Conservation (phyloP, 78 protist genomes). For the Dictyostelium firmibasis region DNA sequence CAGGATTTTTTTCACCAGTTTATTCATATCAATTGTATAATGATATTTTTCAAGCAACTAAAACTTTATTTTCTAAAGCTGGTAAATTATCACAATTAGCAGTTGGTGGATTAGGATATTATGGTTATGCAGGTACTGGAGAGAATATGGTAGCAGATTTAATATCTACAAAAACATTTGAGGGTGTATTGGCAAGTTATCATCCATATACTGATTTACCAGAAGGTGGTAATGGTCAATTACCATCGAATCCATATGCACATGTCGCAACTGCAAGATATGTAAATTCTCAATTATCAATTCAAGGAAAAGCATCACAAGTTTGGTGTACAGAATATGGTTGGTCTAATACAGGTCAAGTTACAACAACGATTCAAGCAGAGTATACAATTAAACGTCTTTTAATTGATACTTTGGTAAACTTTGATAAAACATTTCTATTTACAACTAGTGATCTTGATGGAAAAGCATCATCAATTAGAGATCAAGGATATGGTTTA, state of each 20-base stretch:
- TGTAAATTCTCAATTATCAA: not conserved
- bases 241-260: not conserved
- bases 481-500: conserved; percentile 9
- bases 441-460: conserved; percentile 16
- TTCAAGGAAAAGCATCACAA: not conserved
- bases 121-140: not conserved
- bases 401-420: not conserved
- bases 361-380: not conserved
- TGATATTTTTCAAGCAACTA: not conserved
- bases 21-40: not conserved
- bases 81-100: not conserved
- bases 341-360: not conserved
- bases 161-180: not conserved
- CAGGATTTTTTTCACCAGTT: not conserved
- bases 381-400: not conserved
- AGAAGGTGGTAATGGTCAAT: conserved; percentile 1
- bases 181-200: not conserved
- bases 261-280: not conserved
- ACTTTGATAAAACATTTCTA: conserved; percentile 4
- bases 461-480: not conserved
- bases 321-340: conserved; percentile 19
- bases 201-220: conserved; percentile 27
- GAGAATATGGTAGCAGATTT: conserved; percentile 6
- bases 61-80: not conserved
- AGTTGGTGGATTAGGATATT: conserved; percentile 5